phyloP scores from a whole-genome alignment of 1,284 basidiomycete species.

The Paramarasmius palmivorus region DNA sequence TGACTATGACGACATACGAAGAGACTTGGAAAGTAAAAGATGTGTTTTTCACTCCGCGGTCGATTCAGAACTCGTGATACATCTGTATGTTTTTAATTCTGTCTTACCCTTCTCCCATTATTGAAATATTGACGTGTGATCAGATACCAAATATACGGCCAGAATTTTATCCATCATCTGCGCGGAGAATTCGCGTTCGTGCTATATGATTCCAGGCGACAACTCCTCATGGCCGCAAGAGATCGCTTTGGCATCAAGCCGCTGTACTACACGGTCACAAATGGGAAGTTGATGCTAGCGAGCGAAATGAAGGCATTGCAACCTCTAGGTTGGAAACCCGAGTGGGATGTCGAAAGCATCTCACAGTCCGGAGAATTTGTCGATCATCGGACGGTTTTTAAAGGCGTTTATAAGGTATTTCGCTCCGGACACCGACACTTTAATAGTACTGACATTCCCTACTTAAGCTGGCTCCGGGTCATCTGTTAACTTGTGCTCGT shows the following conservation, averaged over 20 bases:
- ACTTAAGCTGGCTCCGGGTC: conserved; percentile 7
- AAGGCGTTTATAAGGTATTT: conserved; percentile 20
- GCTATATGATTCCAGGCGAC: conserved; percentile 19
- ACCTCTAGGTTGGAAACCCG: conserved; percentile 19
- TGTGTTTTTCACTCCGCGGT: conserved; percentile 20
- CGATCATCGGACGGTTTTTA: conserved; percentile 22
- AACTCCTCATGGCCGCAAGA: conserved; percentile 18
- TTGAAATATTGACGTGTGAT: neutral
- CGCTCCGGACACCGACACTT: neutral
- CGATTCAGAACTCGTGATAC: conserved; percentile 19
- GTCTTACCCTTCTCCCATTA: no score
- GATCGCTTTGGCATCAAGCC: conserved; percentile 25
- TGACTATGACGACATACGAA: conserved; percentile 21
- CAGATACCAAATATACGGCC: conserved; percentile 16
- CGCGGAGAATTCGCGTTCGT: conserved; percentile 24
- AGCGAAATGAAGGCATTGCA: conserved; percentile 23
- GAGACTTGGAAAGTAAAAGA: conserved; percentile 16
- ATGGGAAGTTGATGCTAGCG: conserved; percentile 18
- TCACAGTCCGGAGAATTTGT: conserved; percentile 17
- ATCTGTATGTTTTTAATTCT: conserved; percentile 11
- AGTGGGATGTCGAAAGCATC: conserved; percentile 24
- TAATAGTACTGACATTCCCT: neutral
- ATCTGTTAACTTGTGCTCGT: conserved; percentile 6
- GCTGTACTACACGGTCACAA: conserved; percentile 21
- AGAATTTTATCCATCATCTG: conserved; percentile 13